Evolutionary conservation across 202 grass and related monocot species (phyloP).

Genomic region (Dendrocalamus latiflorus): DNA sequence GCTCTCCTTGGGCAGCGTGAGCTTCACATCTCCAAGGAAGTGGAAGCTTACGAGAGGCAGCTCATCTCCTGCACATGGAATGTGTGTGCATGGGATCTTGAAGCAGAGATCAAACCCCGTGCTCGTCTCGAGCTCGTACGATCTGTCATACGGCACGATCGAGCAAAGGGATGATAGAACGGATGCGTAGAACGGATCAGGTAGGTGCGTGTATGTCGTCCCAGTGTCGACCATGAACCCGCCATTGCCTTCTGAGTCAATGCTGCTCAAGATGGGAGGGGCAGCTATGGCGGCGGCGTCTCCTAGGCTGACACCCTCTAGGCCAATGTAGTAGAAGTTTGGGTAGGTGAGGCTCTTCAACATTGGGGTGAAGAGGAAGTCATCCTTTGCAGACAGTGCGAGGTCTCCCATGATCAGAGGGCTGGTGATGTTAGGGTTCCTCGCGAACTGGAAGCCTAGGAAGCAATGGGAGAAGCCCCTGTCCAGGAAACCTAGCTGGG

Average conservation of each 20-base stretch:
- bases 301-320: constrained; percentile 23
- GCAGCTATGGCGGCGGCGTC: not conserved
- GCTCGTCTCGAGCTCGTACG: constrained; percentile 18
- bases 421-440: constrained; percentile 43
- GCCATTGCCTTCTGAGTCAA: constrained; percentile 25
- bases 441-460: constrained; percentile 35
- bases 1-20: constrained; percentile 42
- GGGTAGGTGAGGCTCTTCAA: constrained; percentile 33
- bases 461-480: constrained; percentile 57
- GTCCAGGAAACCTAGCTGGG: constrained; percentile 40
- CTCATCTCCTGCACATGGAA: constrained; percentile 16
- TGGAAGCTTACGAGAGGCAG: constrained; percentile 23
- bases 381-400: constrained; percentile 18
- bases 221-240: constrained; percentile 43
- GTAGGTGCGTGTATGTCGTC: constrained; percentile 50
- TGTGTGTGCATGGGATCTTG: constrained; percentile 20
- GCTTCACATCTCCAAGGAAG: not conserved
- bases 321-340: constrained; percentile 43
- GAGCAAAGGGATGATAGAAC: not conserved
- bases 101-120: constrained; percentile 45
- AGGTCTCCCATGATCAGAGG: constrained; percentile 47
- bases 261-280: constrained; percentile 6
- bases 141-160: constrained; percentile 4
- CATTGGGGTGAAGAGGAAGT: constrained; percentile 46
- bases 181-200: constrained; percentile 32